Base-by-base conservation (phyloP, 75 land plant genomes). In the Pinus tabuliformis region DNA sequence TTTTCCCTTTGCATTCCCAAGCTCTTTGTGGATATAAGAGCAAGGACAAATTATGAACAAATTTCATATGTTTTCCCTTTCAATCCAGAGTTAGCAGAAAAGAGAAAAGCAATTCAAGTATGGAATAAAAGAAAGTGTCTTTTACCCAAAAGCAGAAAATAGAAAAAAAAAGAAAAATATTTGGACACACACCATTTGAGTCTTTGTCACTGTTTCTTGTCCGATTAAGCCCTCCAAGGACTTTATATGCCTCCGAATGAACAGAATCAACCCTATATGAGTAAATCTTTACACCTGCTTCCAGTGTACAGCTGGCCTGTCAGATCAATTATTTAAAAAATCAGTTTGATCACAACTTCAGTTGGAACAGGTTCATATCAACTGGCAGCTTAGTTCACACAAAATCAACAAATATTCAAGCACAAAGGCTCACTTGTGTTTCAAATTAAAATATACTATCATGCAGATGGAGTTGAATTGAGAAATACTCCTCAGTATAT, bases 241-340 rank as follows among this genome's bases (percentile, higher is more conserved):
- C 95, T 73, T 96, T 96, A 76, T 89, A 96, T 13, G 93, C 91
- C 76, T 94, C 98, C 11, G 99, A 82, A 75, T 96, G 93, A 70
- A 88, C 90, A 1, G 95, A 90, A 77, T 96, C 99, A 64, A 96
- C 99, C 77, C 99, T 87, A 61, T 84, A 73, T 0, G 99, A 87
- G 72, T 96, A 96, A 56, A 96, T 96, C 78, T 94, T 94, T 45
- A 94, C 98, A 26, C 99, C 95, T 76, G 99, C 97, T 86, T 96
- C 99, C 70, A 96, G 77, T 21, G 99, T 96, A 75, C 99, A 96
- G 82, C 99, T 96, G 63, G 99, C 99, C 98, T 95, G 66, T 24
- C 56, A 74, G 45, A 39, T 21, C 78, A 24, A 75, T 39, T 9
- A 49, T 49, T 49, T 49, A 11, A 49, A 49, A 49, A 9, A 49